Conservation (phyloP, 2,329 filamentous ascomycete species). For the Aureobasidium sp. region DNA sequence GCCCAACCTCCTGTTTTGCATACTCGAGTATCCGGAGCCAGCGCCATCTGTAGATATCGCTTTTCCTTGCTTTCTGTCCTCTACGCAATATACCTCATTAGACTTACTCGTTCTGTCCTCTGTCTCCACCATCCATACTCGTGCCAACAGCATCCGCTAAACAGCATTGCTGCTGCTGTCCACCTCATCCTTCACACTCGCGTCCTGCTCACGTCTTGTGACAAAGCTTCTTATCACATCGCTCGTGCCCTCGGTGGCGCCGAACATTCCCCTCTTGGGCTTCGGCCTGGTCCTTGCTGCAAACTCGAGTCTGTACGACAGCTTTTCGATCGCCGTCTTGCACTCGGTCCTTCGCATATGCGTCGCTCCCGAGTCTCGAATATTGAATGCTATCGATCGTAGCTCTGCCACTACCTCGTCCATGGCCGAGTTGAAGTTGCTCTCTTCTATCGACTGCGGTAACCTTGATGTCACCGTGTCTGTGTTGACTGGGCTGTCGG, state of each 20-base stretch:
- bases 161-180: background rate
- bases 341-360: slow-evolving; percentile 66
- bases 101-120: background rate
- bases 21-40: slow-evolving; percentile 4
- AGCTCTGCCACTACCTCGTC: slow-evolving; percentile 57
- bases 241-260: slow-evolving; percentile 28
- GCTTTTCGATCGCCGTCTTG: slow-evolving; percentile 64
- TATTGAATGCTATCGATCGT: slow-evolving; percentile 49
- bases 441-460: slow-evolving; percentile 26
- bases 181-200: background rate
- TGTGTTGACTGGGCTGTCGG: background rate
- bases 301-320: slow-evolving; percentile 65
- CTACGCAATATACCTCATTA: slow-evolving; percentile 11
- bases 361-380: slow-evolving; percentile 66
- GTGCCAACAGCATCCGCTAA: background rate
- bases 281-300: slow-evolving; percentile 55
- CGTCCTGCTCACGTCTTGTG: slow-evolving; percentile 8
- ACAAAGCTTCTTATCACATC: slow-evolving; percentile 24
- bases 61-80: background rate
- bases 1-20: background rate
- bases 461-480: background rate
- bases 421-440: slow-evolving; percentile 59
- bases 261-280: slow-evolving; percentile 24
- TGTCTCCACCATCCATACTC: background rate
- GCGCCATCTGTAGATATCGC: slow-evolving; percentile 10